A percentile compares a stretch with the other conserved stretches of the same genome.
Conservation (phyloP, 345 rosid species). For the Carallia brachiata region DNA sequence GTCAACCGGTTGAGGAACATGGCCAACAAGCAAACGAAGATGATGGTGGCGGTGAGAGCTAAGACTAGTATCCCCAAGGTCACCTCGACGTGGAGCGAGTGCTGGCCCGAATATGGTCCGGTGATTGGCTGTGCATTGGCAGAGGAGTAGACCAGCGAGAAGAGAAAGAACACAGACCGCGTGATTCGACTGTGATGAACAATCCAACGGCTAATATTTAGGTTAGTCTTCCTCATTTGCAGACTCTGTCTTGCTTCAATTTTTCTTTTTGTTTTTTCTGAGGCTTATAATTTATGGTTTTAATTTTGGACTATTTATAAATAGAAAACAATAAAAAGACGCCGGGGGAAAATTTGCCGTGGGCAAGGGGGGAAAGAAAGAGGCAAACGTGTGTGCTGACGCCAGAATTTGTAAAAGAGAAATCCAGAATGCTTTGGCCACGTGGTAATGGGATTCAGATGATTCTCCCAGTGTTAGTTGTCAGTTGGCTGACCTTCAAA, state of each 20-base stretch:
- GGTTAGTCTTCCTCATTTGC: not conserved
- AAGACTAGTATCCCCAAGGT: not conserved
- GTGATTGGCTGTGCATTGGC: not conserved
- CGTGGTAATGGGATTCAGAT: too few relatives aligned
- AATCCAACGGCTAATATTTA: not conserved
- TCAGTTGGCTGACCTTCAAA: too few relatives aligned
- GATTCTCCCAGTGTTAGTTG: too few relatives aligned
- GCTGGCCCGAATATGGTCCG: not conserved
- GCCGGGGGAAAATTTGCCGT: too few relatives aligned
- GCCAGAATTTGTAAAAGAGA: too few relatives aligned
- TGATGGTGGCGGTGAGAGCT: not conserved
- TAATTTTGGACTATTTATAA: not conserved
- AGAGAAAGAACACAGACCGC: not conserved
- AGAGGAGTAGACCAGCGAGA: not conserved
- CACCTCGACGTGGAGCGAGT: not conserved
- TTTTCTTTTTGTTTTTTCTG: not conserved
- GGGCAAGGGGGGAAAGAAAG: too few relatives aligned
- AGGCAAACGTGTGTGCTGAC: too few relatives aligned
- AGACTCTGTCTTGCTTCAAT: not conserved
- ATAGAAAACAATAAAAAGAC: too few relatives aligned
- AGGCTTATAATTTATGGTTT: not conserved
- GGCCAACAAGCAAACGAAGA: not conserved
- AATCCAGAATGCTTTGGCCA: too few relatives aligned
- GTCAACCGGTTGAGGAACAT: not conserved
- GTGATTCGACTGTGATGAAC: not conserved